Conservation (phyloP, 2,329 filamentous ascomycete genomes). For the Claviceps humidiphila region DNA sequence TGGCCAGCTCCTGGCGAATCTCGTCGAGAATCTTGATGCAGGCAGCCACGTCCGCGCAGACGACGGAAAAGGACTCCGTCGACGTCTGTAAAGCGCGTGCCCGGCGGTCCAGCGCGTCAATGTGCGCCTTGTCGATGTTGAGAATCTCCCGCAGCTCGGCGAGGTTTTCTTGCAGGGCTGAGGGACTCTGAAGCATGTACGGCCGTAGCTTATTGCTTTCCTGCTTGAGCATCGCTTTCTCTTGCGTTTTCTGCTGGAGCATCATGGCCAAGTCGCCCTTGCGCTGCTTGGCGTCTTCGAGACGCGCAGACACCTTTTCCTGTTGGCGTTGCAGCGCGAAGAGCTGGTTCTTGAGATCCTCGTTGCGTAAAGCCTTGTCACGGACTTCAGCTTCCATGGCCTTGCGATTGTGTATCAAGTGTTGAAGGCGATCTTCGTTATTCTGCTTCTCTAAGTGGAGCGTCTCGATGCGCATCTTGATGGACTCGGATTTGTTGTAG, state of each 20-base stretch:
- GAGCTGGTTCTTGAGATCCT: constrained; percentile 71
- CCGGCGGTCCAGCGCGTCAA: constrained; percentile 76
- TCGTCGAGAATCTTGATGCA: constrained; percentile 86
- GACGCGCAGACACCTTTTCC: constrained; percentile 66
- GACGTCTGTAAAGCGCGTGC: constrained; percentile 86
- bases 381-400: constrained; percentile 70
- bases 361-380: constrained; percentile 75
- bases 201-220: constrained; percentile 83
- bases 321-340: constrained; percentile 71
- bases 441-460: constrained; percentile 79
- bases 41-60: constrained; percentile 70
- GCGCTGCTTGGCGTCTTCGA: constrained; percentile 72
- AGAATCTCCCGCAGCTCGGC: constrained; percentile 72
- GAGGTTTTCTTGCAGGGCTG: constrained; percentile 66
- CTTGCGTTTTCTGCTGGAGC: constrained; percentile 58
- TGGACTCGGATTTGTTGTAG: constrained; percentile 79
- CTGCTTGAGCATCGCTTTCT: constrained; percentile 58
- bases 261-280: constrained; percentile 62
- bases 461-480: constrained; percentile 76
- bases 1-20: constrained; percentile 67
- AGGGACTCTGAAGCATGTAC: constrained; percentile 82
- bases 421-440: constrained; percentile 64
- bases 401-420: constrained; percentile 67
- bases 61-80: constrained; percentile 74
- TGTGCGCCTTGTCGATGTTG: constrained; percentile 64